phyloP scores from a whole-genome alignment of 2,329 filamentous ascomycete species.

The Cladosporium sp. region DNA sequence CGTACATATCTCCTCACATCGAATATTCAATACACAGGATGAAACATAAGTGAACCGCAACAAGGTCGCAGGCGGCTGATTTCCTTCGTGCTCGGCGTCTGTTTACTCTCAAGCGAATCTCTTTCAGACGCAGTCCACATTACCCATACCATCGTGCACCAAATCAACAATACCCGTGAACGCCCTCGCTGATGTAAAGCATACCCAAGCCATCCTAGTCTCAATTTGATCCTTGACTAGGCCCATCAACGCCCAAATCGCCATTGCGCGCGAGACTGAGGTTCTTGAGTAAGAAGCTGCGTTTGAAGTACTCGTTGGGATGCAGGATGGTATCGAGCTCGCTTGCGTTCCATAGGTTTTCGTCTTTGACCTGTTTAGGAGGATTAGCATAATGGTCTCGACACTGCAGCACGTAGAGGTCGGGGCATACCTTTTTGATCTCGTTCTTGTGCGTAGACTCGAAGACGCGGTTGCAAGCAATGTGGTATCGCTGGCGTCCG shows the following conservation, averaged over 20 bases:
- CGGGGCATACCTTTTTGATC: constrained; percentile 44
- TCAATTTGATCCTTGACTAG: constrained; percentile 19
- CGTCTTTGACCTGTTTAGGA: constrained; percentile 43
- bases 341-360: constrained; percentile 53
- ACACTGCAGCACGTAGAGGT: not conserved
- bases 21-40: not conserved
- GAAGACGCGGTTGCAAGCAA: constrained; percentile 96
- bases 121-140: not conserved
- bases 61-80: not conserved
- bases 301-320: constrained; percentile 97
- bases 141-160: not conserved
- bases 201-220: not conserved
- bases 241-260: constrained; percentile 40
- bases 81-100: not conserved
- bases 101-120: not conserved
- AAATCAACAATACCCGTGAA: not conserved
- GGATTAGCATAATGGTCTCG: not conserved
- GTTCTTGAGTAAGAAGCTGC: constrained; percentile 86
- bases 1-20: not conserved
- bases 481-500: constrained; percentile 83
- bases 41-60: not conserved
- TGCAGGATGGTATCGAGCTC: constrained; percentile 95
- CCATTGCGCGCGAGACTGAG: constrained; percentile 51
- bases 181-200: constrained; percentile 11
- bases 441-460: constrained; percentile 74